phyloP scores from a whole-genome alignment of 768 basidiomycete species.

The Boletus reticulatus region DNA sequence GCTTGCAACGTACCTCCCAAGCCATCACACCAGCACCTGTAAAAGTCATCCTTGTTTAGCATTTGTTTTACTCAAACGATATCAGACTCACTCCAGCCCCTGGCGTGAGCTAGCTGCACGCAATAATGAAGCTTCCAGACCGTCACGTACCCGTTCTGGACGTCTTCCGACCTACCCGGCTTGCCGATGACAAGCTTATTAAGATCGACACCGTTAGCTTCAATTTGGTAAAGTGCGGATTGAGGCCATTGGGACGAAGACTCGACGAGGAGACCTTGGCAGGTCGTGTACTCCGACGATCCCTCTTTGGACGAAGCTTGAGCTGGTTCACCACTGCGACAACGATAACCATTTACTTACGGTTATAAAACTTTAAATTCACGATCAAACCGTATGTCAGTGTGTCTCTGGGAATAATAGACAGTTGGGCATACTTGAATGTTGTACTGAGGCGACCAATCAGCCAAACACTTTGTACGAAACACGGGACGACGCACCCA shows the following conservation, averaged over 20 bases:
- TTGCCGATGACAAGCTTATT: constrained; percentile 56
- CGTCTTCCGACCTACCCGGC: constrained; percentile 38
- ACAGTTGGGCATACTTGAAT: constrained; percentile 30
- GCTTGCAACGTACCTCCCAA: constrained; percentile 32
- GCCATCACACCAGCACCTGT: constrained; percentile 41
- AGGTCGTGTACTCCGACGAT: constrained; percentile 57
- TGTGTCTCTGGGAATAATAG: no score
- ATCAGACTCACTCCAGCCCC: constrained; percentile 13
- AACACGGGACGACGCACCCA: constrained; percentile 30
- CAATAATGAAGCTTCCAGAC: constrained; percentile 41
- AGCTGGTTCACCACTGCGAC: constrained; percentile 24
- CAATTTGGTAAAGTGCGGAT: constrained; percentile 51
- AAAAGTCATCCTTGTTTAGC: background rate
- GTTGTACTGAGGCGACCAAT: constrained; percentile 34
- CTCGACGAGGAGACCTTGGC: constrained; percentile 49
- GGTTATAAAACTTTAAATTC: constrained; percentile 21
- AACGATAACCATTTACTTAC: constrained; percentile 4
- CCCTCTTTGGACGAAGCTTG: constrained; percentile 36
- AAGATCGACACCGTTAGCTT: constrained; percentile 39
- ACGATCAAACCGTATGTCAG: background rate
- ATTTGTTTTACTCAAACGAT: background rate
- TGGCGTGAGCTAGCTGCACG: constrained; percentile 37
- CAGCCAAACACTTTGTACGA: background rate
- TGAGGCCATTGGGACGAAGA: constrained; percentile 59
- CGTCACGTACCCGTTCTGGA: constrained; percentile 53